phyloP scores from a whole-genome alignment of 352 stramenopile genomes.

The Globisporangium ultimum region DNA sequence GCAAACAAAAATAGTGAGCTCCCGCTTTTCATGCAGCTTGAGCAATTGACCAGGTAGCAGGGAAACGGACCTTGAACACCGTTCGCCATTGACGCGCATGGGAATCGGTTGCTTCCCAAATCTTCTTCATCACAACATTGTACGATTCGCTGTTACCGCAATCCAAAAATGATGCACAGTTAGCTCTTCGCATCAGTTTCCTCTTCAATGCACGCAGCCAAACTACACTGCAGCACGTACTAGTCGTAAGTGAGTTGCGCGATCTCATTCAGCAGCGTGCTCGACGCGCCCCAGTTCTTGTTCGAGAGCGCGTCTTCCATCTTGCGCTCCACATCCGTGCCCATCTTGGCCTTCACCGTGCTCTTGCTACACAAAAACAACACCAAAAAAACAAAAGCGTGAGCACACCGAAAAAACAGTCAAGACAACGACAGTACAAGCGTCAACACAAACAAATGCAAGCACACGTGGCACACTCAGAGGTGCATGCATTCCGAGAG shows the following conservation, averaged over 20 bases:
- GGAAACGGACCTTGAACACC: constrained; percentile 90
- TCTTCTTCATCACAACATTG: constrained; percentile 89
- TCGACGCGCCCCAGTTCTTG: constrained; percentile 99
- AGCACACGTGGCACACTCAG: too few species aligned
- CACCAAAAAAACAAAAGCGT: constrained; percentile 3
- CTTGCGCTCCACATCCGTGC: constrained; percentile 85
- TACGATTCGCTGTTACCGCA: constrained; percentile 74
- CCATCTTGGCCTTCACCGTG: constrained; percentile 83
- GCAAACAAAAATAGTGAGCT: neutral
- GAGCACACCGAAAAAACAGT: too few species aligned
- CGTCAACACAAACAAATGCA: too few species aligned
- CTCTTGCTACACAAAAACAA: constrained; percentile 54
- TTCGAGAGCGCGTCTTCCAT: constrained; percentile 97
- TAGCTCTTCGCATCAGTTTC: neutral
- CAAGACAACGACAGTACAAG: too few species aligned
- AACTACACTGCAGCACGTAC: constrained; percentile 27
- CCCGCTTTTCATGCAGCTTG: too few species aligned
- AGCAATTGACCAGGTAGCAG: too few species aligned
- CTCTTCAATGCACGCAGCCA: too few species aligned
- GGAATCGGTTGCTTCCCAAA: constrained; percentile 93
- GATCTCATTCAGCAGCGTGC: constrained; percentile 97
- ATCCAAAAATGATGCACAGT: constrained; percentile 3
- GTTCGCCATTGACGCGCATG: constrained; percentile 93
- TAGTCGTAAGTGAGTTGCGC: constrained; percentile 96
- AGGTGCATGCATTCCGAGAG: too few species aligned